These are phyloP conservation scores for Podaxis pistillaris DNA, from an alignment of 768 basidiomycete genomes.

Conservation along the genomic window DNA sequence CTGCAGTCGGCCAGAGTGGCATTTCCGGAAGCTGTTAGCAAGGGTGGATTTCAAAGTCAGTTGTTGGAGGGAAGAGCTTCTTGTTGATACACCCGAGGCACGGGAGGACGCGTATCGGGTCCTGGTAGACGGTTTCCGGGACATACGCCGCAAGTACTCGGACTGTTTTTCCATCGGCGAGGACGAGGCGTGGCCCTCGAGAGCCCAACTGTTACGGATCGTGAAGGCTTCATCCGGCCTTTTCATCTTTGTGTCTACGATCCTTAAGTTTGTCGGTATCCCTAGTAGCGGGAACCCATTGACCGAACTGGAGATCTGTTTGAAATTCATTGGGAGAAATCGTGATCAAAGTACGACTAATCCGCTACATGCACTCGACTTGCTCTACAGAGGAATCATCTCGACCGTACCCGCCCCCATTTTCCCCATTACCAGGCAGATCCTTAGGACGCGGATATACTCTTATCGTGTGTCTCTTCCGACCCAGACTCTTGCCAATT, in stretches of 20 bases:
- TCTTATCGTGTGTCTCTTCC: background rate
- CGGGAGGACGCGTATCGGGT: background rate
- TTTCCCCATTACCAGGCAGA: background rate
- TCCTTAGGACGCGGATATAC: background rate
- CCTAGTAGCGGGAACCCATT: background rate
- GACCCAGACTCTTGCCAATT: background rate
- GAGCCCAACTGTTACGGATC: background rate
- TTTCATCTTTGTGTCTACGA: background rate
- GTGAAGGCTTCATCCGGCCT: background rate
- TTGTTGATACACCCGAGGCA: background rate
- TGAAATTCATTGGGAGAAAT: background rate
- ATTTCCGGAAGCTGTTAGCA: too few relatives aligned
- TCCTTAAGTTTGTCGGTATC: background rate
- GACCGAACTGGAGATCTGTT: background rate
- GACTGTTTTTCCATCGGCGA: background rate
- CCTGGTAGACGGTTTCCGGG: background rate
- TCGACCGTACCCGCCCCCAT: background rate
- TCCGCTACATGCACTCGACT: background rate
- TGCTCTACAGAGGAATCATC: background rate
- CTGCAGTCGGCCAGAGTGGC: too few relatives aligned
- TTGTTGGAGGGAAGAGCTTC: background rate
- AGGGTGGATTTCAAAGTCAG: too few relatives aligned
- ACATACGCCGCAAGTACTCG: background rate
- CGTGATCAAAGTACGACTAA: background rate
- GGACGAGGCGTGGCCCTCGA: background rate